These are phyloP conservation scores for Thielaviopsis populi DNA, from an alignment of 2,329 filamentous ascomycete genomes.

Conservation along the genomic window DNA sequence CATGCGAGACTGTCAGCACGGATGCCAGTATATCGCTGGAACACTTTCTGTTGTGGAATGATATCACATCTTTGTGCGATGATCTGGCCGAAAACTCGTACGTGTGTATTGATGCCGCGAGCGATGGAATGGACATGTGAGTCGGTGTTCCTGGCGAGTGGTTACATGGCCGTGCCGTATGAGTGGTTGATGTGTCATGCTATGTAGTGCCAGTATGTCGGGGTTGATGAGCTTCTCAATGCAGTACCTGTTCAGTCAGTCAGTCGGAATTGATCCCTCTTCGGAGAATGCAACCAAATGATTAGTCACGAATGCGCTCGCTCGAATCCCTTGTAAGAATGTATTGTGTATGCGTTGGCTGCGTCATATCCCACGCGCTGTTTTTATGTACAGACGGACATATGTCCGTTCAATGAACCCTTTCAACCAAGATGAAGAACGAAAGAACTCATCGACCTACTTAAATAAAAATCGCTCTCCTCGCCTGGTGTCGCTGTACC, in stretches of 20 bases:
- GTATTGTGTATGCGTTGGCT: background rate
- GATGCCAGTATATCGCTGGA: background rate
- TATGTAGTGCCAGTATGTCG: too few species aligned
- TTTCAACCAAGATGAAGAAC: background rate
- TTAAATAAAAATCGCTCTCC: background rate
- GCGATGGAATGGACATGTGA: too few species aligned
- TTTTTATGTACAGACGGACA: background rate
- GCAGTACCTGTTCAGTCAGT: too few species aligned
- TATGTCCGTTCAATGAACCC: too few species aligned
- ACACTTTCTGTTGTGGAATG: conserved; percentile 10
- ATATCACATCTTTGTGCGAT: conserved; percentile 1
- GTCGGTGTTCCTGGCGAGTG: background rate
- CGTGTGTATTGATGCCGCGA: conserved; percentile 13
- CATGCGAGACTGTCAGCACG: background rate
- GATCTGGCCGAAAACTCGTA: conserved; percentile 6
- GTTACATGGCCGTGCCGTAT: background rate
- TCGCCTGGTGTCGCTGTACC: background rate
- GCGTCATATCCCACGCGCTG: background rate
- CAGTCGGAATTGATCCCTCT: background rate
- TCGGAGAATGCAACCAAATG: background rate
- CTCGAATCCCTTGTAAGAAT: background rate
- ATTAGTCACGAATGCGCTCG: background rate
- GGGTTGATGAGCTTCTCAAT: too few species aligned
- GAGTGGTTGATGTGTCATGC: background rate
- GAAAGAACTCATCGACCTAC: background rate